Evolutionary conservation across 441 rosid genomes (phyloP).

Genomic region (Pelargonium cotyledonis): DNA sequence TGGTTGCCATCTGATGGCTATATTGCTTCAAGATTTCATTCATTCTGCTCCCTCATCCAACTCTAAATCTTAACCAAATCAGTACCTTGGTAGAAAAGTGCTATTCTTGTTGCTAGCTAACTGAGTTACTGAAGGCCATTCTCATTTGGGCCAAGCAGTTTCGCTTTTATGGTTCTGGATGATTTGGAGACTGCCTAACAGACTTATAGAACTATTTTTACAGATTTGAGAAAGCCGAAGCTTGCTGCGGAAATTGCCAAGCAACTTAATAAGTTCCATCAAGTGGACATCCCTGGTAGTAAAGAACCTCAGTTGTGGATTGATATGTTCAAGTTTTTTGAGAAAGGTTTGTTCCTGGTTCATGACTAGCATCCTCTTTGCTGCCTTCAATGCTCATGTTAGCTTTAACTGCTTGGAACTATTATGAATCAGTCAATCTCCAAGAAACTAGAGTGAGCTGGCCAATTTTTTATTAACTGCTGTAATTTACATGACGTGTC

Average conservation of each 20-base stretch:
- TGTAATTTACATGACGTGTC: not conserved
- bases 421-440: slow-evolving; percentile 6
- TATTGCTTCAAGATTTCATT: not conserved
- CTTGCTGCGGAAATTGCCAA: slow-evolving; percentile 79
- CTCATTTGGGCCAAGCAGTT: not conserved
- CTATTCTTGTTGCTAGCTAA: not conserved
- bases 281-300: slow-evolving; percentile 79
- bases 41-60: not conserved
- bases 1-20: not conserved
- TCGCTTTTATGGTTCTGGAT: not conserved
- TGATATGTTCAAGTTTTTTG: slow-evolving; percentile 78
- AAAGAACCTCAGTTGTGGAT: slow-evolving; percentile 91
- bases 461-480: not conserved
- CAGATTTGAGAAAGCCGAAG: slow-evolving; percentile 80
- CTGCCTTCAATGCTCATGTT: not conserved
- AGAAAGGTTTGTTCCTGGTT: slow-evolving; percentile 48
- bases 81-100: not conserved
- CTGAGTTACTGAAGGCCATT: not conserved
- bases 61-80: not conserved
- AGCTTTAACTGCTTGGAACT: not conserved
- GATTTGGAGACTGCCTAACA: slow-evolving; percentile 7
- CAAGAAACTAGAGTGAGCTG: slow-evolving; percentile 1
- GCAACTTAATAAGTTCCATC: slow-evolving; percentile 71
- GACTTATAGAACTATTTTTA: not conserved
- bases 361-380: not conserved